Evolutionary conservation across 805 yeast species (phyloP).

Genomic region (Cyberlindnera mrakii): DNA sequence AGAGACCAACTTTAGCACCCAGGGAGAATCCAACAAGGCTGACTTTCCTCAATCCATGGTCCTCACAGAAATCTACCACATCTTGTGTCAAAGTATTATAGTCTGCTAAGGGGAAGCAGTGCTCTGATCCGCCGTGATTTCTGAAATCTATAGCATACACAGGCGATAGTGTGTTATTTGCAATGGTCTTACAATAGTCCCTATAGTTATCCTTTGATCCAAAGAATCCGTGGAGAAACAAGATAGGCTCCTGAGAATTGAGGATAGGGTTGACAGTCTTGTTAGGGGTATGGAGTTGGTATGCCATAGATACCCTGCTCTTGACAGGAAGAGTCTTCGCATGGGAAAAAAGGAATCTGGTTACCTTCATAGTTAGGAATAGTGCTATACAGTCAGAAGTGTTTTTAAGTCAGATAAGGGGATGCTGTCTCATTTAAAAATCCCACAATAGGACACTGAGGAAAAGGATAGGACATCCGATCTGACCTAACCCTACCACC

Average conservation of each 20-base stretch:
- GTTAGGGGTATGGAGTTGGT: conserved; percentile 21
- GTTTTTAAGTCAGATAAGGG: no score
- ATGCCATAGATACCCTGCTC: conserved; percentile 18
- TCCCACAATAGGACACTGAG: no score
- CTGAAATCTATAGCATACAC: conserved; percentile 40
- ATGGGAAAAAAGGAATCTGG: conserved; percentile 3
- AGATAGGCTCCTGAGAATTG: conserved; percentile 27
- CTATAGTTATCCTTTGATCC: conserved; percentile 39
- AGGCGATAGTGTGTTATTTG: conserved; percentile 25
- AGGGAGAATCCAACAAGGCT: conserved; percentile 40
- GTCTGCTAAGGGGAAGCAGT: conserved; percentile 33
- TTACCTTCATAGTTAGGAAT: conserved; percentile 4
- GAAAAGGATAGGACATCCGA: no score
- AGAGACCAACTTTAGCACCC: conserved; percentile 49
- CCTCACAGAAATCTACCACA: conserved; percentile 30
- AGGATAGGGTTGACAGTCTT: conserved; percentile 22
- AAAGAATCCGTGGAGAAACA: conserved; percentile 44
- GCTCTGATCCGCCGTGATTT: conserved; percentile 43
- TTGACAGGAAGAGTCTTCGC: conserved; percentile 13
- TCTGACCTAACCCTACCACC: no score
- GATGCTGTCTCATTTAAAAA: no score
- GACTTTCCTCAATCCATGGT: conserved; percentile 24
- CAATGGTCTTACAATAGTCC: conserved; percentile 31
- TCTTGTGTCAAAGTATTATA: conserved; percentile 37
- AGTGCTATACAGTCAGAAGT: no score